phyloP scores from a whole-genome alignment of 495 filamentous ascomycete genomes.

The Hamigera avellanea region DNA sequence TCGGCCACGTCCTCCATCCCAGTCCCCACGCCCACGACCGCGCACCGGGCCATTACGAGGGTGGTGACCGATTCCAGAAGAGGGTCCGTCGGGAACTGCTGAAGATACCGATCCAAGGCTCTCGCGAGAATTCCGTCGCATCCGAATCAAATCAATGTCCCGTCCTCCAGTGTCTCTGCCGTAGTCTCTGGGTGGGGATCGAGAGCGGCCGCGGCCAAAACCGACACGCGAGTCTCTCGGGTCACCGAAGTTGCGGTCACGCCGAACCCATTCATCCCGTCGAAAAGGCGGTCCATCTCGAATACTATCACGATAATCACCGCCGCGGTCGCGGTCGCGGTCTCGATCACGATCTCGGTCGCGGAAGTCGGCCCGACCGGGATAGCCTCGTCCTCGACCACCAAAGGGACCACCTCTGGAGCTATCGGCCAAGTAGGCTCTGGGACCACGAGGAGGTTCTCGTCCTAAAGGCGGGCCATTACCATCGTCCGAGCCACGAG shows the following conservation, averaged over 20 bases:
- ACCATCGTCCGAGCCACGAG: conserved; percentile 30
- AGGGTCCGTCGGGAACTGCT: conserved; percentile 51
- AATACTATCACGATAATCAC: conserved; percentile 28
- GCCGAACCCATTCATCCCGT: conserved; percentile 21
- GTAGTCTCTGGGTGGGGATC: conserved; percentile 37
- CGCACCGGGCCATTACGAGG: conserved; percentile 47
- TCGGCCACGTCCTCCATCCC: conserved; percentile 48
- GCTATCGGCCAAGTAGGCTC: conserved; percentile 54
- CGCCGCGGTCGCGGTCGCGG: conserved; percentile 29
- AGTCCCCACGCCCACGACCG: conserved; percentile 55
- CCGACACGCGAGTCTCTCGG: conserved; percentile 25
- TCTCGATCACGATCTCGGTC: conserved; percentile 50
- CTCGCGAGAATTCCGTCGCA: conserved; percentile 46
- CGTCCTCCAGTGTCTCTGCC: conserved; percentile 25
- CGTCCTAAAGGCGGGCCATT: conserved; percentile 26
- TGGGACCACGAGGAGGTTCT: conserved; percentile 60
- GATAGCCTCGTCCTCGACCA: conserved; percentile 35
- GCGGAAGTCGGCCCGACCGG: conserved; percentile 47
- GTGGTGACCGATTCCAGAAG: conserved; percentile 31
- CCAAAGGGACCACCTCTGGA: conserved; percentile 38
- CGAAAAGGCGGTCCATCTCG: conserved; percentile 26
- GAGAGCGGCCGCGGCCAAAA: conserved; percentile 34
- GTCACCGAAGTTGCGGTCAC: conserved; percentile 32
- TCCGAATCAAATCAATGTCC: conserved; percentile 33
- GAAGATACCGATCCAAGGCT: conserved; percentile 59